Conservation (phyloP, 192 early-diverging fungal genomes). For the Cladochytrium replicatum region DNA sequence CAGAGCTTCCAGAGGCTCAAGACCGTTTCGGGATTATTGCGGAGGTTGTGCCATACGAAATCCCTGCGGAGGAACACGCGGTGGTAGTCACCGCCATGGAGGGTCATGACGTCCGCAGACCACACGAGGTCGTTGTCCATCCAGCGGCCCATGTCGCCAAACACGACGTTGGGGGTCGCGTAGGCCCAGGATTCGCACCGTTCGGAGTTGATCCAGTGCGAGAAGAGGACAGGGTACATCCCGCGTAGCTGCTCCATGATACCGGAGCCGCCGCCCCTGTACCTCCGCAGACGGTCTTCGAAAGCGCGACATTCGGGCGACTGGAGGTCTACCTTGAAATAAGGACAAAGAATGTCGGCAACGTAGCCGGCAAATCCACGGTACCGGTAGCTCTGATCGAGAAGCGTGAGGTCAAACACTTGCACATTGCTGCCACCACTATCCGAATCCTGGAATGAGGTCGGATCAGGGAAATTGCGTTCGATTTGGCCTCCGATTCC, state of each 20-base stretch:
- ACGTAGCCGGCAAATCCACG: slow-evolving; percentile 20
- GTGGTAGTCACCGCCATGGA: slow-evolving; percentile 20
- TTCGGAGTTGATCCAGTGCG: slow-evolving; percentile 15
- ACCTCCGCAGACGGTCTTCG: slow-evolving; percentile 8
- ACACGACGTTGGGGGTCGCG: slow-evolving; percentile 7
- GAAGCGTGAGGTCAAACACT: slow-evolving; percentile 11
- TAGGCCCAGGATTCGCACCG: slow-evolving; percentile 24
- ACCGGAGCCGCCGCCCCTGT: slow-evolving; percentile 9
- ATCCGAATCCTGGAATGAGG: neutral
- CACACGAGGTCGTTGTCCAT: slow-evolving; percentile 13
- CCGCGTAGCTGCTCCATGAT: slow-evolving; percentile 21
- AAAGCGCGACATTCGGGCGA: slow-evolving; percentile 13
- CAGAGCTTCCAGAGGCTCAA: slow-evolving; percentile 19
- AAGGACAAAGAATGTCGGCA: slow-evolving; percentile 14
- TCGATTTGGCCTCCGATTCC: too few relatives aligned
- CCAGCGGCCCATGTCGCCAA: slow-evolving; percentile 21
- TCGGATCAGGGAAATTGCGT: slow-evolving; percentile 3
- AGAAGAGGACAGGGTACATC: slow-evolving; percentile 10
- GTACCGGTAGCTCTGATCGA: slow-evolving; percentile 13
- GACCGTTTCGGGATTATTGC: neutral
- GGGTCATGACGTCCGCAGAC: slow-evolving; percentile 14
- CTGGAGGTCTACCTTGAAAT: slow-evolving; percentile 6
- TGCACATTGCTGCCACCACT: slow-evolving; percentile 6
- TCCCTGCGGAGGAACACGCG: slow-evolving; percentile 18
- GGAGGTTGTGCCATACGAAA: slow-evolving; percentile 21